Evolutionary conservation across 164 flowering plant species (phyloP), one percentile per base, ranked within the genome.

Genomic region (Vitis amurensis): DNA sequence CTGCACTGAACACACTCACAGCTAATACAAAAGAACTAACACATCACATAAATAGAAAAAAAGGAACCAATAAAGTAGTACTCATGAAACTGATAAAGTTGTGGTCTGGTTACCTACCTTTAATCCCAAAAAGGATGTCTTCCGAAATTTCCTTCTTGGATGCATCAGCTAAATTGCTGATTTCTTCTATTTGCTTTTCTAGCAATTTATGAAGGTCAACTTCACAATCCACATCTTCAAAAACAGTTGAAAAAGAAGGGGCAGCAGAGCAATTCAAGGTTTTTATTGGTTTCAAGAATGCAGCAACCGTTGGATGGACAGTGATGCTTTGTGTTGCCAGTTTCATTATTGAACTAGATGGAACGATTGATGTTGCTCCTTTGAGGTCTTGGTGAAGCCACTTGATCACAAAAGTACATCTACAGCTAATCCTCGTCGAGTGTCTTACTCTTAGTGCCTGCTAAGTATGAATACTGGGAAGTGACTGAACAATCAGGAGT

Each of bases 391-490:
- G 66, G 50, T 72, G 75, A 68, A 79, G 73, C 85, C 85, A 83
- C 73, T 66, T 85, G 71, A 85, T 69, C 47, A 50, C 66, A 76
- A 83, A 83, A 71, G 77, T 74, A 66, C 86, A 85, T 73, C 85
- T 85, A 70, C 88, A 85, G 64, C 44, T 10, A 16, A 47, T 61
- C 70, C 76, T 81, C 72, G 68, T 77, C 15, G 86, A 83, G 66
- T 85, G 86, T 31, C 81, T 83, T 67, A 80, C 80, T 71, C 80
- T 79, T 48, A 27, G 31, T 31, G 55, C 81, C 88, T 85, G 80
- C 59, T 66, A 68, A 56, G 29, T 11, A 68, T 13, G 15, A 27
- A 59, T 11, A 48, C 11, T 49, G 55, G 27, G 31, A 8, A 2
- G 52, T 47, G 13, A 63, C 14, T n/a, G 15, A 11, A 48, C 16